phyloP scores from a whole-genome alignment of 257 asterid genomes.

The Solanum chmielewskii region DNA sequence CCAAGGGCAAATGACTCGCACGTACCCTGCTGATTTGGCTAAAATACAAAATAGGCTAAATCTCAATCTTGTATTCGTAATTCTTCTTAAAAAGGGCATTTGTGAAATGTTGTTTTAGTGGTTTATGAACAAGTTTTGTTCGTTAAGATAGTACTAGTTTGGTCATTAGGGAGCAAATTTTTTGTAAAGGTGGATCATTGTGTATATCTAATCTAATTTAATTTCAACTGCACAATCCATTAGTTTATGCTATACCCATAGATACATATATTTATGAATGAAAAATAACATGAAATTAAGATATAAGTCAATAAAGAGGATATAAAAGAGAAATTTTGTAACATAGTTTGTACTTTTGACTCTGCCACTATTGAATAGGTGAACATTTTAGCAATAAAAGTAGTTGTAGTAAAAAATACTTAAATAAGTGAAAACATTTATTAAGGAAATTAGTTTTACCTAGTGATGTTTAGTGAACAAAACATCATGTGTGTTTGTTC shows the following conservation, averaged over 20 bases:
- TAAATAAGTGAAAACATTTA: no score
- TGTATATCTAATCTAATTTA: neutral
- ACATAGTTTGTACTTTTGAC: no score
- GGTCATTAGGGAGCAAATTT: neutral
- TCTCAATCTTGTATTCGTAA: neutral
- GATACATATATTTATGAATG: neutral
- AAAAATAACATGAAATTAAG: neutral
- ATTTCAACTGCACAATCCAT: neutral
- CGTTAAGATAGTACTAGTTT: neutral
- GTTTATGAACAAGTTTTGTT: neutral
- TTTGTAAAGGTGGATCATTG: neutral
- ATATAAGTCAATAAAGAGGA: neutral
- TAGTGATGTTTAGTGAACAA: no score
- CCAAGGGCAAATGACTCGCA: conserved; percentile 94
- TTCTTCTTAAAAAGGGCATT: neutral
- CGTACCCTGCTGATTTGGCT: conserved; percentile 81
- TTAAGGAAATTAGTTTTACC: no score
- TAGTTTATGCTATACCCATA: neutral
- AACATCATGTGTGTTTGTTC: no score
- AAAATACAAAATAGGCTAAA: conserved; percentile 31
- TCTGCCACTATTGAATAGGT: no score
- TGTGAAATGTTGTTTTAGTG: neutral
- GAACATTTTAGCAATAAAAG: no score
- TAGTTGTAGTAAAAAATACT: no score
- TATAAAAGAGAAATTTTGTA: no score